Base-by-base conservation (phyloP, 2,329 filamentous ascomycete species). In the Pseudogymnoascus sp. region DNA sequence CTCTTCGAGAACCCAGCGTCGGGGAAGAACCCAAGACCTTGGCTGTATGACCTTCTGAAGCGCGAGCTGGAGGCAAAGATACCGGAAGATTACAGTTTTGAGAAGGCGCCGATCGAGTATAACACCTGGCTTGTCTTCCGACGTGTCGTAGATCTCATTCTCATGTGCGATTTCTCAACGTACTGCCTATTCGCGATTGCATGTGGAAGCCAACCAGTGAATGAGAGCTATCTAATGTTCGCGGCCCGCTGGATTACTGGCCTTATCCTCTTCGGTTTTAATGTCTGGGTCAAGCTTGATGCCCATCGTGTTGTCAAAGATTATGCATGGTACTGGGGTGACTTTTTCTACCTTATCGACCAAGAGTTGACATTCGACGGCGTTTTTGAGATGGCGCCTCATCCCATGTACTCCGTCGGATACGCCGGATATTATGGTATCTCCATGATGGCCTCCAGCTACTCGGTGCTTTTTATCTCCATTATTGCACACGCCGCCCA, bases 321-420 rank as follows among this genome's bases (percentile, higher is more conserved):
- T 77, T 99, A 92, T 78, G 94, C 94, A 28, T 99, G 94, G 94
- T 99, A 97, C 77, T 99, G 94, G 94, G 94, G 94, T 66, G 94
- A 99, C 76, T 97, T 97, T 78, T 99, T 97, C 81, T 99, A 92
- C 77, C 87, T 99, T 72, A 91, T 99, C 75, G 94, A 99, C 76
- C 92, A 97, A 77, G 91, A 96, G 73, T 81, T 99, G 74, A 97
- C 92, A 60, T 99, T 99, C 75, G 94, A 99, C 73, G 94, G 94
- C 63, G 94, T 99, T 66, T 99, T 97, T 74, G 94, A 99, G 78
- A 95, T 99, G 88, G 94, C 94, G 18, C 94, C 94, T 33, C 94
- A 97, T 74, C 93, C 93, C 67, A 97, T 97, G 93, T 97, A 97
- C 78, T 96, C 92, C 63, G 93, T 97, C 71, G 94, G 94, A 40